These are phyloP conservation scores for Russula lepida DNA, from an alignment of 768 basidiomycete genomes.

Conservation along the genomic window DNA sequence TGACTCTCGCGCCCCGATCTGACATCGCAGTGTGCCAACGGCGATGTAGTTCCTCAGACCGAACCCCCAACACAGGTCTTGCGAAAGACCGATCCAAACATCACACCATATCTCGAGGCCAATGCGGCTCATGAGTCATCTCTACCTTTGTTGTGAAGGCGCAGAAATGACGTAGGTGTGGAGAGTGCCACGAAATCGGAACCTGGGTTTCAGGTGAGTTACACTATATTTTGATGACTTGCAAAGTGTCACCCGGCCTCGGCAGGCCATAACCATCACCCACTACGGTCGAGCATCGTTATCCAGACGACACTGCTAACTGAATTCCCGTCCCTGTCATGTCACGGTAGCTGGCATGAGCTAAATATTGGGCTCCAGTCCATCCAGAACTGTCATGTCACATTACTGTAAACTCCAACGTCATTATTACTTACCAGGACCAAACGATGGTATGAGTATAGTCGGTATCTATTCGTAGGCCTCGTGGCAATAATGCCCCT, in stretches of 20 bases:
- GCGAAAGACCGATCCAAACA: background rate
- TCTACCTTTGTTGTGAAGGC: slow-evolving; percentile 40
- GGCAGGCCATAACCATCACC: background rate
- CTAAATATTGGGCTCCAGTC: background rate
- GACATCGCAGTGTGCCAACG: background rate
- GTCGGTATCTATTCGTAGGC: background rate
- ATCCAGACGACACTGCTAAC: background rate
- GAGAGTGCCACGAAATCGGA: background rate
- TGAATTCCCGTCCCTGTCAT: background rate
- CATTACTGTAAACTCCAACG: slow-evolving; percentile 72
- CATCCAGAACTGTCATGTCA: slow-evolving; percentile 40
- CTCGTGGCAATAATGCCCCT: background rate
- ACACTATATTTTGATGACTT: background rate
- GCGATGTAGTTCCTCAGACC: background rate
- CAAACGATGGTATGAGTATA: background rate
- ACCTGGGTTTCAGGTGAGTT: background rate
- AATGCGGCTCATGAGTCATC: background rate
- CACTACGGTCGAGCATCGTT: too few species aligned
- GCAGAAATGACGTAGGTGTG: slow-evolving; percentile 25
- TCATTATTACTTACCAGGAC: background rate
- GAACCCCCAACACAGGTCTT: background rate
- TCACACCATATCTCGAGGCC: background rate
- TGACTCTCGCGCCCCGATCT: background rate
- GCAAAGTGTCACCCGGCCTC: background rate
- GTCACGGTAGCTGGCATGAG: background rate